Base-by-base conservation (phyloP, 2,329 filamentous ascomycete species). In the Trichoderma afroharzianum region DNA sequence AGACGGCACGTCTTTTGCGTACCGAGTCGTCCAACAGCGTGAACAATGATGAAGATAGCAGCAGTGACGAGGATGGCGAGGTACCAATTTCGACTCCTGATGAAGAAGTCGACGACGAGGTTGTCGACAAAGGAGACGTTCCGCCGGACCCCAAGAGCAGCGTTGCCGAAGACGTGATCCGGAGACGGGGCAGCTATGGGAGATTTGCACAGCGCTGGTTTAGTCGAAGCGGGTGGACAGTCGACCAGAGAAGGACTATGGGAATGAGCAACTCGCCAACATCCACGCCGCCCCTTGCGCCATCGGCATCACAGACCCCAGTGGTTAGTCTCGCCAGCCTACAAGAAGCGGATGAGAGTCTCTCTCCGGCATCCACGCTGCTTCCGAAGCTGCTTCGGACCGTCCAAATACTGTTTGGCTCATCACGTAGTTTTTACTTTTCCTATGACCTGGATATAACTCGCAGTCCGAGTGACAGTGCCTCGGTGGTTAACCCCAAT, bases 371-470 rank as follows among this genome's bases (percentile, higher is more conserved):
- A 18, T 81, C 83, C 7, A 76, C 87, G 5, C 82, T 98, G 36
- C 84, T 97, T 12, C 95, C 95, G 1, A 97, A 97, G 78, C 85
- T 98, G 50, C 81, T 99, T 55, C 88, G 92, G 53, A 97, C 93
- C 36, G 91, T 94, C 2, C 93, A 93, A 77, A 88, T 98, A 70
- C 88, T 97, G 72, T 95, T 98, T 78, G 91, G 92, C 1, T 88
- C 90, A 4, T 94, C 92, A 0, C 88, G 88, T 74, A 98, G 93
- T 79, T 98, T 98, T 81, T 98, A 92, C 84, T 99, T 95, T 80
- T 95, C 95, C 0, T 98, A 99, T 80, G 96, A 99, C 74, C 88
- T 95, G 79, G 95, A 99, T 79, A 88, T 99, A 64, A 98, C 96
- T 0, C 88, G 91, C 70, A 90, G 88, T 73, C 77, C 90, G 70